These are phyloP conservation scores for Stagonosporopsis chrysanthemi DNA, from an alignment of 2,329 filamentous ascomycete genomes.

Conservation along the genomic window DNA sequence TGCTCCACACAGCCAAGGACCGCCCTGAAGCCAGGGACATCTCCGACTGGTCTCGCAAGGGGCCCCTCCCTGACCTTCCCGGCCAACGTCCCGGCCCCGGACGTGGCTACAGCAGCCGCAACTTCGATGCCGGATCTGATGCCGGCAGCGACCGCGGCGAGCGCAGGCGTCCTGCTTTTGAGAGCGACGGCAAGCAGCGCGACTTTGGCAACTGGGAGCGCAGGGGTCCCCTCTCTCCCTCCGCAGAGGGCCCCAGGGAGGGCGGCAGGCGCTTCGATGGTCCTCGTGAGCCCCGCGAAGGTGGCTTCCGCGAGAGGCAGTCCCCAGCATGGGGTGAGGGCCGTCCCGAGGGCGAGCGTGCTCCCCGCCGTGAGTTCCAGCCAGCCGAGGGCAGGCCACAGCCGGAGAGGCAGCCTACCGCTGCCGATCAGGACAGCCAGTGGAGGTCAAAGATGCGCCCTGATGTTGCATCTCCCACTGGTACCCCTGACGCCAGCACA, in stretches of 20 bases:
- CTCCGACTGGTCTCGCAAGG: slow-evolving; percentile 91
- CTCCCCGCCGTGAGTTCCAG: slow-evolving; percentile 76
- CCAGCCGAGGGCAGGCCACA: slow-evolving; percentile 63
- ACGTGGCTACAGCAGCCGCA: slow-evolving; percentile 54
- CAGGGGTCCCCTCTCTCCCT: slow-evolving; percentile 85
- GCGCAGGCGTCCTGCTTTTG: slow-evolving; percentile 71
- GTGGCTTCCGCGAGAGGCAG: slow-evolving; percentile 33
- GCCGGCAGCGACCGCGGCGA: slow-evolving; percentile 69
- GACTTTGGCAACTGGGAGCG: slow-evolving; percentile 94
- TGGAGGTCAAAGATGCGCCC: slow-evolving; percentile 93
- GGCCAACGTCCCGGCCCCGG: slow-evolving; percentile 62
- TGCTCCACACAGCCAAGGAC: slow-evolving; percentile 74
- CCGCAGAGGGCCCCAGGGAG: slow-evolving; percentile 59
- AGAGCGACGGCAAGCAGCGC: slow-evolving; percentile 76
- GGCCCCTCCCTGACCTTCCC: slow-evolving; percentile 80
- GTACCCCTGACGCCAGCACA: slow-evolving; percentile 76
- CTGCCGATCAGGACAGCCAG: slow-evolving; percentile 89
- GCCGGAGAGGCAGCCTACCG: slow-evolving; percentile 76
- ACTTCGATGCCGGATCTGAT: slow-evolving; percentile 61
- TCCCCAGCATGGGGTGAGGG: slow-evolving; percentile 81
- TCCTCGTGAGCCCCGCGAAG: slow-evolving; percentile 51
- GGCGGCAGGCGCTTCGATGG: slow-evolving; percentile 64
- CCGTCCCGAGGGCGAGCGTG: slow-evolving; percentile 75
- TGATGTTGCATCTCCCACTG: slow-evolving; percentile 72
- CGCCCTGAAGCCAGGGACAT: slow-evolving; percentile 82